Conservation (phyloP, 2,329 filamentous ascomycete species). For the Arthrobotrys conoides region DNA sequence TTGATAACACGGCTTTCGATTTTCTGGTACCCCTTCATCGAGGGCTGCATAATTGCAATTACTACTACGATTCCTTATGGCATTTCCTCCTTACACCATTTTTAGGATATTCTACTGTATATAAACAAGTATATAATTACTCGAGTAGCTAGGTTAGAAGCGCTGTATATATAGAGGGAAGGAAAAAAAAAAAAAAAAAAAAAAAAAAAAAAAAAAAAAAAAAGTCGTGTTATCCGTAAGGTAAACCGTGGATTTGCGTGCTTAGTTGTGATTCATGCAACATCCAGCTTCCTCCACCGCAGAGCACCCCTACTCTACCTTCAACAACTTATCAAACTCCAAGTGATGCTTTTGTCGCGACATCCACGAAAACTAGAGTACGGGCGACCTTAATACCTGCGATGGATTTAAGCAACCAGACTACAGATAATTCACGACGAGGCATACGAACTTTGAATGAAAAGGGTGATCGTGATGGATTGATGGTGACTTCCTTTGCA, state of each 20-base stretch:
- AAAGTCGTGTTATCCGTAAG: too few relatives aligned
- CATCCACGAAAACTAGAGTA: background rate
- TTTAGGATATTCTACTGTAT: background rate
- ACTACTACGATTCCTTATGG: background rate
- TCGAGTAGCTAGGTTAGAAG: background rate
- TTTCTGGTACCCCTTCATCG: background rate
- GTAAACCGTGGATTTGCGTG: too few relatives aligned
- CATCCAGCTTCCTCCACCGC: background rate
- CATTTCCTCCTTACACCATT: background rate
- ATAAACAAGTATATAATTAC: background rate
- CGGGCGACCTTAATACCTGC: background rate
- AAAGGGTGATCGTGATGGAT: conserved; percentile 16
- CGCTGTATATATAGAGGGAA: background rate
- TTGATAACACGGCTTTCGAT: background rate
- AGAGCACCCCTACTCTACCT: background rate
- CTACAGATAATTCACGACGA: background rate
- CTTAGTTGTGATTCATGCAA: background rate
- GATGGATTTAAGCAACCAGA: background rate
- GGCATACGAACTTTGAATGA: background rate
- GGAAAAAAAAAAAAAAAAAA: too few relatives aligned
- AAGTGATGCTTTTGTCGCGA: background rate
- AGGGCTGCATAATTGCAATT: background rate
- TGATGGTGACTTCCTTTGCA: conserved; percentile 22
- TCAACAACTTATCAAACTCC: background rate
- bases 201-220: too few relatives aligned